phyloP scores from a whole-genome alignment of 2,329 filamentous ascomycete genomes.

The Penicillium freii region DNA sequence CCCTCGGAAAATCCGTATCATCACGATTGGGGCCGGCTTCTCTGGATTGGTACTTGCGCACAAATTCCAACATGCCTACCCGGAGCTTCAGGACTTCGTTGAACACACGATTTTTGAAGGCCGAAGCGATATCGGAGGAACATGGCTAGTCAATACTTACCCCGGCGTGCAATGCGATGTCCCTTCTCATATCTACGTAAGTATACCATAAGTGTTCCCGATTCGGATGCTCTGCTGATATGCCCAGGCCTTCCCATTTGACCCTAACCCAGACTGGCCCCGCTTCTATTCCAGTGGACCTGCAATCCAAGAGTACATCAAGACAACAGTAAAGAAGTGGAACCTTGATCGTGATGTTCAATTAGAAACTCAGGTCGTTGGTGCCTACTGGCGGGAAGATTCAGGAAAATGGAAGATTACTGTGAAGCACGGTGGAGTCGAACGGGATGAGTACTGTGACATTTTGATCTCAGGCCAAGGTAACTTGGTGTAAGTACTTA shows the following conservation, averaged over 20 bases:
- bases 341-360: slow-evolving; percentile 41
- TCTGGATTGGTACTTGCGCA: slow-evolving; percentile 42
- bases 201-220: neutral
- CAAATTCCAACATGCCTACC: slow-evolving; percentile 41
- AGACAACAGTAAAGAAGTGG: slow-evolving; percentile 40
- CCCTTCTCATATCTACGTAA: slow-evolving; percentile 38
- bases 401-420: slow-evolving; percentile 19
- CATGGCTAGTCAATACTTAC: slow-evolving; percentile 23
- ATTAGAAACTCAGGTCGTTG: slow-evolving; percentile 39
- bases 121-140: slow-evolving; percentile 31
- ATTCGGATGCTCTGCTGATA: neutral
- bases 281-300: slow-evolving; percentile 40
- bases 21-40: slow-evolving; percentile 24
- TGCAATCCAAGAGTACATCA: slow-evolving; percentile 46
- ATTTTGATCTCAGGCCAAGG: slow-evolving; percentile 30
- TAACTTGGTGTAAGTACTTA: slow-evolving; percentile 25
- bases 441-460: slow-evolving; percentile 21
- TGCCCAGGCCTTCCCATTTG: slow-evolving; percentile 33
- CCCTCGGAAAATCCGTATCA: slow-evolving; percentile 19
- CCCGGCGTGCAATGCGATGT: slow-evolving; percentile 31
- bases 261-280: slow-evolving; percentile 44
- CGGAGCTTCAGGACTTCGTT: slow-evolving; percentile 29
- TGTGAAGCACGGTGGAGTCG: slow-evolving; percentile 14
- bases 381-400: slow-evolving; percentile 39
- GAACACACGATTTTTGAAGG: slow-evolving; percentile 45